Evolutionary conservation across 768 basidiomycete species (phyloP).

Genomic region (Russula lepida): DNA sequence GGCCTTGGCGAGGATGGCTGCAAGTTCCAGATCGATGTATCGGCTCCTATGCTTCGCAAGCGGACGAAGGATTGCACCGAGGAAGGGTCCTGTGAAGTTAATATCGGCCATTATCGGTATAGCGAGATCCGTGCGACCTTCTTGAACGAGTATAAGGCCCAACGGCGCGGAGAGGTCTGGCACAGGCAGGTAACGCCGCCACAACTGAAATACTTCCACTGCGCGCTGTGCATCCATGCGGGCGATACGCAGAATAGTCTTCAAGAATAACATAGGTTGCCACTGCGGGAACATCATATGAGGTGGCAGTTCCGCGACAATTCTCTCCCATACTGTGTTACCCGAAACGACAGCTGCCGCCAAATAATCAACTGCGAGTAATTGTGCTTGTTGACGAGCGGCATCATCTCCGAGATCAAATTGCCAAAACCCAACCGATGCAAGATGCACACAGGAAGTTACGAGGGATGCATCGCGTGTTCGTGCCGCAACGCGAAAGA

Average conservation of each 20-base stretch:
- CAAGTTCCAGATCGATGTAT: slow-evolving; percentile 16
- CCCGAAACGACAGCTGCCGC: slow-evolving; percentile 12
- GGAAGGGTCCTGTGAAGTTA: slow-evolving; percentile 6
- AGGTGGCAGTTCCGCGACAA: slow-evolving; percentile 16
- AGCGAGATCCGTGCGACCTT: slow-evolving; percentile 17
- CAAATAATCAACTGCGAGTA: slow-evolving; percentile 33
- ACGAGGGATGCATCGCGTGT: slow-evolving; percentile 25
- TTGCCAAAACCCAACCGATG: slow-evolving; percentile 21
- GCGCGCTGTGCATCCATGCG: slow-evolving; percentile 14
- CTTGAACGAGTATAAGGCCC: slow-evolving; percentile 10
- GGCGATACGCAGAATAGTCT: slow-evolving; percentile 10
- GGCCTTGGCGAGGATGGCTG: slow-evolving; percentile 9
- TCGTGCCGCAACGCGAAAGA: slow-evolving; percentile 39
- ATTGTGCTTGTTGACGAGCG: slow-evolving; percentile 25
- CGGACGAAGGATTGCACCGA: slow-evolving; percentile 29
- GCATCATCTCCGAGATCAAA: slow-evolving; percentile 17
- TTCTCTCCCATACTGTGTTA: slow-evolving; percentile 15
- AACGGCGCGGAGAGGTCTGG: slow-evolving; percentile 8
- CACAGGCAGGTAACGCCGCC: slow-evolving; percentile 15
- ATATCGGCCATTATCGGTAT: slow-evolving; percentile 5
- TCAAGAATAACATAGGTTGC: slow-evolving; percentile 15
- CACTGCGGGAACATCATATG: slow-evolving; percentile 17
- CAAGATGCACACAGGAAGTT: slow-evolving; percentile 16
- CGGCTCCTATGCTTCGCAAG: slow-evolving; percentile 9
- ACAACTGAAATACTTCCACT: slow-evolving; percentile 8